These are phyloP conservation scores for Heliocybe sulcata DNA, from an alignment of 1,284 basidiomycete species.

Conservation along the genomic window DNA sequence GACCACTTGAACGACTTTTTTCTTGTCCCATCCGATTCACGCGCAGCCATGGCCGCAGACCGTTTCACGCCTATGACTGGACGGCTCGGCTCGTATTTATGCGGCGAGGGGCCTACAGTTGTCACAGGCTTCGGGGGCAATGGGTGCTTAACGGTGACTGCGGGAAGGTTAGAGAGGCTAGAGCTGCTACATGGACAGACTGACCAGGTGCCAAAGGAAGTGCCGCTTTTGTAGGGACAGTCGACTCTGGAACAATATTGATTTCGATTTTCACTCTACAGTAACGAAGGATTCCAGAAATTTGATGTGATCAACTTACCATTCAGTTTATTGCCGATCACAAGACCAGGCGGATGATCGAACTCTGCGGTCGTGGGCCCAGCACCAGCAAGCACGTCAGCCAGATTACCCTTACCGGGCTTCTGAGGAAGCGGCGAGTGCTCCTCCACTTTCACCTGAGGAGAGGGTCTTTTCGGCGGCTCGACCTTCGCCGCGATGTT, in stretches of 20 bases:
- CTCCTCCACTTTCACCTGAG: neutral
- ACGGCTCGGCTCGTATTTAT: conserved; percentile 1
- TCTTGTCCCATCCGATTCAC: neutral
- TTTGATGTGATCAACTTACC: neutral
- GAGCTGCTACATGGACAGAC: neutral
- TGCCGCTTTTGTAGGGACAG: neutral
- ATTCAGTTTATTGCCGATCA: neutral
- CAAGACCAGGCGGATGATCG: neutral
- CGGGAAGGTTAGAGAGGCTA: neutral
- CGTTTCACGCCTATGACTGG: conserved; percentile 26
- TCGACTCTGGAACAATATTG: too few species aligned
- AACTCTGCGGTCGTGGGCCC: neutral
- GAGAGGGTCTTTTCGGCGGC: neutral
- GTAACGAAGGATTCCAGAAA: too few species aligned
- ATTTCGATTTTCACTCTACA: too few species aligned
- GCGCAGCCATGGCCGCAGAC: conserved; percentile 8
- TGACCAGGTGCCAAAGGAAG: neutral
- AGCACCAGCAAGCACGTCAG: neutral
- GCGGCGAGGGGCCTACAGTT: neutral
- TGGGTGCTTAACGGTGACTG: conserved; percentile 7
- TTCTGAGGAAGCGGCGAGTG: neutral
- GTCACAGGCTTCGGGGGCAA: conserved; percentile 11
- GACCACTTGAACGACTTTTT: conserved; percentile 30
- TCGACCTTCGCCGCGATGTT: neutral
- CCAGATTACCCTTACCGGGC: neutral